Conservation (phyloP, 1,284 basidiomycete species). For the Marasmius sp. region DNA sequence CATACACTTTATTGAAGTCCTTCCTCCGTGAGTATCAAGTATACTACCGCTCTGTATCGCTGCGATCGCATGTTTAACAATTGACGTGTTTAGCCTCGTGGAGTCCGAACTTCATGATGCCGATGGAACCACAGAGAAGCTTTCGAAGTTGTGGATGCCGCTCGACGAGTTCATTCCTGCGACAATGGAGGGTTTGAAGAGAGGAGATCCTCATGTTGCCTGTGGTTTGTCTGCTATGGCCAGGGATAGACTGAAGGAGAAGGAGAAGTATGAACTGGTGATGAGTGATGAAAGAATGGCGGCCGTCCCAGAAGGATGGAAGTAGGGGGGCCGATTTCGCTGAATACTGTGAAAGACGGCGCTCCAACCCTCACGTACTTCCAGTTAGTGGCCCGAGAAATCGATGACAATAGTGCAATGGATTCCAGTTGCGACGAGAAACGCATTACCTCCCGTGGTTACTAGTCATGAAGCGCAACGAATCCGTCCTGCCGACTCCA, state of each 20-base stretch:
- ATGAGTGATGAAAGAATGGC: not conserved
- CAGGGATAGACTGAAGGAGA: constrained; percentile 28
- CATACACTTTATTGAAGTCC: constrained; percentile 57
- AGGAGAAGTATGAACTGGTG: constrained; percentile 13
- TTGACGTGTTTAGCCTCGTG: constrained; percentile 41
- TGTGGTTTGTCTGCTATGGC: constrained; percentile 27
- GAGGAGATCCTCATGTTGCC: constrained; percentile 42
- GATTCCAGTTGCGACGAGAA: too few relatives aligned
- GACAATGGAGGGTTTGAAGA: constrained; percentile 47
- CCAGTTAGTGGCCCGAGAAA: too few relatives aligned
- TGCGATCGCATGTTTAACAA: not conserved
- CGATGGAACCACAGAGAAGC: constrained; percentile 47
- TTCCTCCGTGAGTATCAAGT: constrained; percentile 53
- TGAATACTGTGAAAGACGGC: too few relatives aligned
- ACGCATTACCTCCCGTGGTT: too few relatives aligned
- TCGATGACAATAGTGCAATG: too few relatives aligned
- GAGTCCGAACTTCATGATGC: constrained; percentile 67
- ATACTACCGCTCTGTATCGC: not conserved
- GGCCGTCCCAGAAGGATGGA: too few relatives aligned
- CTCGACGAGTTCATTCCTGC: constrained; percentile 48
- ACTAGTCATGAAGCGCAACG: too few relatives aligned
- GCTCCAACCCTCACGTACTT: too few relatives aligned
- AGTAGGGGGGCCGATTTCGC: too few relatives aligned
- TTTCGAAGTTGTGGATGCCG: constrained; percentile 62
- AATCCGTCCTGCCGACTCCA: too few relatives aligned